Conservation (phyloP, 192 early-diverging fungal genomes). For the Nowakowskiella sp. region DNA sequence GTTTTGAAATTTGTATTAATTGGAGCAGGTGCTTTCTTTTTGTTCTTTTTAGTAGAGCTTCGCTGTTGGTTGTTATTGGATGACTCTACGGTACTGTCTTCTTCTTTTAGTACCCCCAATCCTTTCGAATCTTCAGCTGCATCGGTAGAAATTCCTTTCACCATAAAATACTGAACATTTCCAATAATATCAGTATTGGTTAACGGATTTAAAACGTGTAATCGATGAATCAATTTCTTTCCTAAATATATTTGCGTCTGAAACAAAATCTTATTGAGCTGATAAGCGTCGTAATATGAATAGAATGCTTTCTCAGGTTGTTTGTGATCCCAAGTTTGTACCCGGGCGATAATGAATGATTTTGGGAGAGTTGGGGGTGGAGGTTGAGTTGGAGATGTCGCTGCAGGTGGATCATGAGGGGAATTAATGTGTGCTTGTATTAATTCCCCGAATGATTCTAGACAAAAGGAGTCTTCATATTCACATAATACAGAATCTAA, state of each 20-base stretch:
- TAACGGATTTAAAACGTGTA: constrained; percentile 58
- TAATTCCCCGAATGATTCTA: constrained; percentile 51
- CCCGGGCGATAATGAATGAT: constrained; percentile 52
- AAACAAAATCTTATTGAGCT: constrained; percentile 57
- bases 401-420: neutral
- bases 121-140: constrained; percentile 8
- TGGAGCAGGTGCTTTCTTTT: too few relatives aligned
- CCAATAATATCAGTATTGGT: constrained; percentile 62
- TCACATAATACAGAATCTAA: constrained; percentile 48
- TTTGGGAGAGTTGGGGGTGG: constrained; percentile 35
- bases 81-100: neutral
- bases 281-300: constrained; percentile 54
- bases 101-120: neutral
- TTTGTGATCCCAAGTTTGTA: constrained; percentile 57
- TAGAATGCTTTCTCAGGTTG: constrained; percentile 49
- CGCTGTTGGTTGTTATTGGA: too few relatives aligned
- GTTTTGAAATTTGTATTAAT: too few relatives aligned
- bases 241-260: constrained; percentile 57
- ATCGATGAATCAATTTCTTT: constrained; percentile 54
- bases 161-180: constrained; percentile 55
- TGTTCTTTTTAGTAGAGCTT: too few relatives aligned
- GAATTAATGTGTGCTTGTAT: constrained; percentile 26
- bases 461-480: constrained; percentile 55
- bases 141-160: constrained; percentile 22
- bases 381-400: neutral